Conservation (phyloP, 768 basidiomycete genomes). For the Leucosporidium scottii region DNA sequence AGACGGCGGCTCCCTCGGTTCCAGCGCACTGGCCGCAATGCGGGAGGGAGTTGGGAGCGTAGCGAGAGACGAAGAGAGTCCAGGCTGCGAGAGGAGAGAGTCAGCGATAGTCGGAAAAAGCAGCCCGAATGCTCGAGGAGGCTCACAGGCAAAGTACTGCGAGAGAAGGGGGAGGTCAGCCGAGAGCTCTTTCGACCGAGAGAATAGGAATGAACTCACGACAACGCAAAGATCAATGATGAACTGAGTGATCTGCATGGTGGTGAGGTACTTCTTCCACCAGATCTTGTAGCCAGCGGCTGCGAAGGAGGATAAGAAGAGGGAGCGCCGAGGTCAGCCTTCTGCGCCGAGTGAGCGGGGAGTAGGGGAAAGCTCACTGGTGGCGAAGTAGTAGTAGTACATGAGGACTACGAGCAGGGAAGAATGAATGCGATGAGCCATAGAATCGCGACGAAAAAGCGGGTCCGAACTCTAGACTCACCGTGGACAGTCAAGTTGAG, state of each 20-base stretch:
- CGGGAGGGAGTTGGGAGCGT: conserved; percentile 52
- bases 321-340: background rate
- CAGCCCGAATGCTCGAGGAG: conserved; percentile 7
- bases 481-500: conserved; percentile 44
- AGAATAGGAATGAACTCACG: conserved; percentile 1
- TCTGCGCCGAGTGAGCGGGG: background rate
- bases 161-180: background rate
- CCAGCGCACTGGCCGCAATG: conserved; percentile 78
- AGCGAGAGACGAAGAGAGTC: conserved; percentile 65
- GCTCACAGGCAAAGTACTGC: conserved; percentile 84
- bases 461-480: too few species aligned
- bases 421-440: too few species aligned
- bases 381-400: conserved; percentile 72
- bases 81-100: conserved; percentile 50
- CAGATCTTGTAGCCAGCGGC: background rate
- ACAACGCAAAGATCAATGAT: conserved; percentile 72
- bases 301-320: too few species aligned
- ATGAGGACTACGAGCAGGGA: conserved; percentile 43
- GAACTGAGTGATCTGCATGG: conserved; percentile 94
- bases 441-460: too few species aligned
- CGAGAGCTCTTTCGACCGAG: background rate
- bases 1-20: conserved; percentile 74
- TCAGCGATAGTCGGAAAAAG: conserved; percentile 14
- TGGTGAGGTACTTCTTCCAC: conserved; percentile 61
- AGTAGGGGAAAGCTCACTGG: background rate